A percentile compares a stretch with the other conserved stretches of the same genome.
These are phyloP conservation scores for Citeromyces siamensis DNA, from an alignment of 1,139 yeast genomes.

Conservation along the genomic window DNA sequence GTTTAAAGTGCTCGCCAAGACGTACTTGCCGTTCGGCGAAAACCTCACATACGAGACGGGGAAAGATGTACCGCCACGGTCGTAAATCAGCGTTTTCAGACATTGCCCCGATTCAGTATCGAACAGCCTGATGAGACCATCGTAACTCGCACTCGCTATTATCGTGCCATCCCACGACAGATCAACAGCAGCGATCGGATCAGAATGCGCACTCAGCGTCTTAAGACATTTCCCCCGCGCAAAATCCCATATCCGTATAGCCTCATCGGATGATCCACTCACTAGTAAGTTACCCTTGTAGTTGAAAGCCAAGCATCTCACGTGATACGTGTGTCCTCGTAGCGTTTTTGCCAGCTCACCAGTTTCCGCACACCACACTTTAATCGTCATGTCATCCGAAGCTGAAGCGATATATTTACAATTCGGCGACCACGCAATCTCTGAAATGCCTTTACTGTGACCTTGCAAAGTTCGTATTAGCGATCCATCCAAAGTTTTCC, in stretches of 20 bases:
- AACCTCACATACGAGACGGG: constrained; percentile 68
- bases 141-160: constrained; percentile 80
- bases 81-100: constrained; percentile 73
- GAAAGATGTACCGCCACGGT: constrained; percentile 50
- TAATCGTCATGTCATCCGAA: constrained; percentile 74
- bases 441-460: constrained; percentile 61
- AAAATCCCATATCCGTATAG: constrained; percentile 84
- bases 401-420: constrained; percentile 69
- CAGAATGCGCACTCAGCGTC: constrained; percentile 88
- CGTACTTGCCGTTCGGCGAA: constrained; percentile 74
- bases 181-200: constrained; percentile 71
- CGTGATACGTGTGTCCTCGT: constrained; percentile 79
- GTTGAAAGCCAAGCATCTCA: constrained; percentile 61
- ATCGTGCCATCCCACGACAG: constrained; percentile 73
- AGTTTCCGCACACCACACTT: constrained; percentile 53
- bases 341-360: constrained; percentile 46
- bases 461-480: constrained; percentile 34
- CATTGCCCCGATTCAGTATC: constrained; percentile 89
- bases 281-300: constrained; percentile 67
- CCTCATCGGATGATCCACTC: constrained; percentile 85
- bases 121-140: constrained; percentile 66
- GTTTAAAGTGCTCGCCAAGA: constrained; percentile 72
- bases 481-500: constrained; percentile 21
- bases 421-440: constrained; percentile 66
- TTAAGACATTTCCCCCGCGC: constrained; percentile 57